Conservation (phyloP, 2,329 filamentous ascomycete genomes). For the Trichoderma endophyticum region DNA sequence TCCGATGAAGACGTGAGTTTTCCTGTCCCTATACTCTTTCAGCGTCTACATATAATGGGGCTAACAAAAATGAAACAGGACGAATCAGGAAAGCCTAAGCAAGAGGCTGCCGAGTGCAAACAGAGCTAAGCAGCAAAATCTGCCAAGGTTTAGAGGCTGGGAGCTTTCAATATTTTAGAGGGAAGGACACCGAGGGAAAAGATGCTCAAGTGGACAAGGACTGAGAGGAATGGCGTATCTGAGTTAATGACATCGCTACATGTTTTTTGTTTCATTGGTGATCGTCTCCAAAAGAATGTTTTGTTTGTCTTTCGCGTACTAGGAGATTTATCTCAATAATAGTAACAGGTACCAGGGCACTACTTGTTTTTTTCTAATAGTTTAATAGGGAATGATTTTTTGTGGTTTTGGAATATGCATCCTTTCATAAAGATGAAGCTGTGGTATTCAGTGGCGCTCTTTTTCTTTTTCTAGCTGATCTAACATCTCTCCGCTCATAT, state of each 20-base stretch:
- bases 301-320: slow-evolving; percentile 6
- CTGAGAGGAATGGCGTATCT: slow-evolving; percentile 14
- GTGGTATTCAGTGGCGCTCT: not conserved
- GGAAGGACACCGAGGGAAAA: not conserved
- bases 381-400: slow-evolving; percentile 2
- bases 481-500: not conserved
- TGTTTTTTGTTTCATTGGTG: slow-evolving; percentile 13
- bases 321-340: slow-evolving; percentile 8
- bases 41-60: slow-evolving; percentile 17
- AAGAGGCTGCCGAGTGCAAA: slow-evolving; percentile 94
- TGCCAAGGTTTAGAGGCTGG: not conserved
- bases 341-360: slow-evolving; percentile 6
- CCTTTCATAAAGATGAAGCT: not conserved
- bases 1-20: slow-evolving; percentile 70
- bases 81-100: slow-evolving; percentile 84
- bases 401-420: not conserved
- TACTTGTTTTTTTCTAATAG: not conserved
- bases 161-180: slow-evolving; percentile 8
- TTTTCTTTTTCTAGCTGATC: not conserved
- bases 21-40: not conserved
- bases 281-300: slow-evolving; percentile 17
- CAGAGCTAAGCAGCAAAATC: slow-evolving; percentile 62
- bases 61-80: slow-evolving; percentile 52
- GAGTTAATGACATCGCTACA: slow-evolving; percentile 15
- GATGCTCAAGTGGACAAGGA: slow-evolving; percentile 8